phyloP scores from a whole-genome alignment of 1,284 basidiomycete species.

The Pyrrhoderma noxium region DNA sequence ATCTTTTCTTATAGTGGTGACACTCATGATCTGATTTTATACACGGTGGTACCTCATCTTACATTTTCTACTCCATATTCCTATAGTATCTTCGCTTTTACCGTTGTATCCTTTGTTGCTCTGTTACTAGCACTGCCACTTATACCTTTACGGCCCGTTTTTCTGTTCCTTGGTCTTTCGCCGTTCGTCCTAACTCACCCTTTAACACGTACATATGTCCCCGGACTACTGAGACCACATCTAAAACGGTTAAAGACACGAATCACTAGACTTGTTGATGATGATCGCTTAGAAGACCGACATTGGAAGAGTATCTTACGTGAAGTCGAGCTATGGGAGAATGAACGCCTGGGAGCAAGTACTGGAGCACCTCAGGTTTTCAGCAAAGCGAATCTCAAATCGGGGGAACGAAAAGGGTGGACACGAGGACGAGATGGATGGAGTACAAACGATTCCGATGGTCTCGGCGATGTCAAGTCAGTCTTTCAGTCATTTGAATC shows the following conservation, averaged over 20 bases:
- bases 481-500: conserved; percentile 21
- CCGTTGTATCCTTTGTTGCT: conserved; percentile 39
- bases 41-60: conserved; percentile 33
- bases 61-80: conserved; percentile 50
- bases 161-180: conserved; percentile 46
- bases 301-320: conserved; percentile 56
- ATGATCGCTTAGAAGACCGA: conserved; percentile 55
- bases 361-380: conserved; percentile 33
- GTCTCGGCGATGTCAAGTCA: conserved; percentile 55
- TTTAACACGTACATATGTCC: conserved; percentile 27
- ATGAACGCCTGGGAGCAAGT: conserved; percentile 47
- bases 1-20: conserved; percentile 37
- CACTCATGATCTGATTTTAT: conserved; percentile 31
- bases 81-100: conserved; percentile 42
- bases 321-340: conserved; percentile 71
- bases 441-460: conserved; percentile 44
- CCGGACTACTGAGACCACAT: conserved; percentile 25
- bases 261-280: conserved; percentile 44
- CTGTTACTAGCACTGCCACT: conserved; percentile 39
- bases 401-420: conserved; percentile 56
- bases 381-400: conserved; percentile 49
- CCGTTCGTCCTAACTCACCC: conserved; percentile 54
- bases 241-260: conserved; percentile 22
- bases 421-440: conserved; percentile 68
- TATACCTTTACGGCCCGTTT: conserved; percentile 53